phyloP scores from a whole-genome alignment of 2,329 filamentous ascomycete genomes.

The Trichophyton simii region DNA sequence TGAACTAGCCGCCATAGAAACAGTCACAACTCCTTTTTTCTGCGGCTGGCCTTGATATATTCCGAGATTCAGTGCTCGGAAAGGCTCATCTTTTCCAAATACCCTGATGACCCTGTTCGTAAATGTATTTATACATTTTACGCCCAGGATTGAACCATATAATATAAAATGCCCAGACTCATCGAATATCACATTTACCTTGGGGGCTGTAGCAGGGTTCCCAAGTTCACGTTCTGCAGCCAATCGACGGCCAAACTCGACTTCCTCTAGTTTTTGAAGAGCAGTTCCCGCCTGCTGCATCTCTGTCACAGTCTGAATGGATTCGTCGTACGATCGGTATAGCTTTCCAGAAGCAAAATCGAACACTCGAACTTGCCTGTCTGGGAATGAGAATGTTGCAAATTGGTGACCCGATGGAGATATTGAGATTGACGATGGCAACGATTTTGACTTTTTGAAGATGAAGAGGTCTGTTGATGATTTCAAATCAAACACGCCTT shows the following conservation, averaged over 20 bases:
- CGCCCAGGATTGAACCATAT: slow-evolving; percentile 81
- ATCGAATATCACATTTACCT: slow-evolving; percentile 83
- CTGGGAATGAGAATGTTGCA: slow-evolving; percentile 79
- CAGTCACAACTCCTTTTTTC: slow-evolving; percentile 83
- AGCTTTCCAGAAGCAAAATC: slow-evolving; percentile 84
- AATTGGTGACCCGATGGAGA: slow-evolving; percentile 80
- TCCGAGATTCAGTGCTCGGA: slow-evolving; percentile 68
- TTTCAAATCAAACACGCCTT: slow-evolving; percentile 84
- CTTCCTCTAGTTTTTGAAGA: slow-evolving; percentile 66
- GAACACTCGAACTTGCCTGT: slow-evolving; percentile 85
- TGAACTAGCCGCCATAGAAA: slow-evolving; percentile 90
- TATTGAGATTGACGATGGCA: slow-evolving; percentile 67
- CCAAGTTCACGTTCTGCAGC: slow-evolving; percentile 81
- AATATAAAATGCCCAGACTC: slow-evolving; percentile 92
- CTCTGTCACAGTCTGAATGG: slow-evolving; percentile 71
- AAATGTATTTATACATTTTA: slow-evolving; percentile 91
- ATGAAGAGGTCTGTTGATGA: slow-evolving; percentile 90
- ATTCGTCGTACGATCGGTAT: slow-evolving; percentile 89
- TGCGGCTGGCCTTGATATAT: slow-evolving; percentile 92
- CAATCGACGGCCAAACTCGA: slow-evolving; percentile 82
- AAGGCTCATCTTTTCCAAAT: slow-evolving; percentile 79
- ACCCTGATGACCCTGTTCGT: slow-evolving; percentile 86
- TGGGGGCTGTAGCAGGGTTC: slow-evolving; percentile 51
- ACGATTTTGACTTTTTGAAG: slow-evolving; percentile 88
- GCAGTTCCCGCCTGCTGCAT: slow-evolving; percentile 93